Evolutionary conservation across 805 yeast genomes (phyloP).

Genomic region (Monosporozyma unispora): DNA sequence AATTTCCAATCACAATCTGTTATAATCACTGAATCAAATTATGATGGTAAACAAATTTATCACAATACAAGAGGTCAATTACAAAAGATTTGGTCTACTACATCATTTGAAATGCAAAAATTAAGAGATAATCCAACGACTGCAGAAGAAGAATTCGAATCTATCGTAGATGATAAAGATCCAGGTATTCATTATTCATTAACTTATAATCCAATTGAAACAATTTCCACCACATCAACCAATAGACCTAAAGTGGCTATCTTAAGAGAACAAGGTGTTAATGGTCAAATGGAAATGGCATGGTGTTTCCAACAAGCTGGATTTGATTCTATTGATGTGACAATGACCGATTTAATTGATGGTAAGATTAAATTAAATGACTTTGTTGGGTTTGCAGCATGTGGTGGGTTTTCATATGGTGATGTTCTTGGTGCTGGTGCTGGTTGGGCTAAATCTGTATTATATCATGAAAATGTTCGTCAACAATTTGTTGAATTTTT

Average conservation of each 20-base stretch:
- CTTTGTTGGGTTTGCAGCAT: slow-evolving; percentile 91
- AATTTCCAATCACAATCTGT: slow-evolving; percentile 43
- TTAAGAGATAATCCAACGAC: slow-evolving; percentile 89
- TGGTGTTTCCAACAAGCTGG: slow-evolving; percentile 95
- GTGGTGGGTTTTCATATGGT: slow-evolving; percentile 99
- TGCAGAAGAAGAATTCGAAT: slow-evolving; percentile 75
- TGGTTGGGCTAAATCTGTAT: slow-evolving; percentile 97
- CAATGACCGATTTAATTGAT: slow-evolving; percentile 82
- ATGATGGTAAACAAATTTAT: slow-evolving; percentile 31
- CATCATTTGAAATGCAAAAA: slow-evolving; percentile 83
- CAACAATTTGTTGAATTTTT: slow-evolving; percentile 72
- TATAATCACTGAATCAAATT: slow-evolving; percentile 31
- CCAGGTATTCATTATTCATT: slow-evolving; percentile 84
- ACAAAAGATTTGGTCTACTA: slow-evolving; percentile 78
- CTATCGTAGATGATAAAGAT: slow-evolving; percentile 69
- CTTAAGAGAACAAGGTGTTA: slow-evolving; percentile 96
- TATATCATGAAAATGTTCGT: slow-evolving; percentile 72
- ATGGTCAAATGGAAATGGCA: slow-evolving; percentile 97
- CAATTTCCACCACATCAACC: slow-evolving; percentile 28
- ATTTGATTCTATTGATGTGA: slow-evolving; percentile 87
- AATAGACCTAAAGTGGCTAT: slow-evolving; percentile 81
- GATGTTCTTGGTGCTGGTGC: slow-evolving; percentile 98
- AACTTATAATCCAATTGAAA: slow-evolving; percentile 54
- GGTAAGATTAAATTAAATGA: slow-evolving; percentile 65
- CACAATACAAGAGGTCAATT: slow-evolving; percentile 54